Evolutionary conservation across 176 grass and related monocot genomes (phyloP).

Genomic region (Pontederia paniculata): DNA sequence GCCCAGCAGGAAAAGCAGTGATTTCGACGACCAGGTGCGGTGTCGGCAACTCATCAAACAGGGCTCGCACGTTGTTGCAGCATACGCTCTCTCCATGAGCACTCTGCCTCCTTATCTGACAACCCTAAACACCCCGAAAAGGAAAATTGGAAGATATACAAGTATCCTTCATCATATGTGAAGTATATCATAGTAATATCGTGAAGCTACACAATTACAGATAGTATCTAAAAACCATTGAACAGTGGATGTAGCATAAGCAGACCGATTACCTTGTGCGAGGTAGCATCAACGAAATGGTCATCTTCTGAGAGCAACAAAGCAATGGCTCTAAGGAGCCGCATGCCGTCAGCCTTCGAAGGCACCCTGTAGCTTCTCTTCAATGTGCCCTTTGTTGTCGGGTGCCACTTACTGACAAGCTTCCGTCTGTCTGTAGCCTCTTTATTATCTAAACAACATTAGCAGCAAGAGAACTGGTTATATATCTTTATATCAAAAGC

Average conservation of each 20-base stretch:
- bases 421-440: slow-evolving; percentile 48
- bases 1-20: slow-evolving; percentile 76
- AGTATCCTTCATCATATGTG: not conserved
- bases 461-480: not conserved
- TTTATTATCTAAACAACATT: slow-evolving; percentile 39
- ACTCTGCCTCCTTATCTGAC: slow-evolving; percentile 92
- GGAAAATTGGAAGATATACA: too few species aligned
- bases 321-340: slow-evolving; percentile 72
- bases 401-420: slow-evolving; percentile 83
- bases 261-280: slow-evolving; percentile 59
- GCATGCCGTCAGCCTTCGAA: slow-evolving; percentile 71
- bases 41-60: slow-evolving; percentile 88
- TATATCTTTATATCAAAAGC: not conserved
- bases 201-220: too few species aligned
- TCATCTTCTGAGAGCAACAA: slow-evolving; percentile 87
- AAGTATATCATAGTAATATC: too few species aligned
- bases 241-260: too few species aligned
- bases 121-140: slow-evolving; percentile 49
- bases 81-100: slow-evolving; percentile 94
- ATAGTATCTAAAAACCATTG: too few species aligned
- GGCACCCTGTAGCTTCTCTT: slow-evolving; percentile 78
- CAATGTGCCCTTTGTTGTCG: slow-evolving; percentile 85
- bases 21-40: slow-evolving; percentile 86
- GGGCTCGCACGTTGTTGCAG: slow-evolving; percentile 86
- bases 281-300: slow-evolving; percentile 76